phyloP scores from a whole-genome alignment of 2,329 filamentous ascomycete genomes.

The Xylariomycetidae sp. region DNA sequence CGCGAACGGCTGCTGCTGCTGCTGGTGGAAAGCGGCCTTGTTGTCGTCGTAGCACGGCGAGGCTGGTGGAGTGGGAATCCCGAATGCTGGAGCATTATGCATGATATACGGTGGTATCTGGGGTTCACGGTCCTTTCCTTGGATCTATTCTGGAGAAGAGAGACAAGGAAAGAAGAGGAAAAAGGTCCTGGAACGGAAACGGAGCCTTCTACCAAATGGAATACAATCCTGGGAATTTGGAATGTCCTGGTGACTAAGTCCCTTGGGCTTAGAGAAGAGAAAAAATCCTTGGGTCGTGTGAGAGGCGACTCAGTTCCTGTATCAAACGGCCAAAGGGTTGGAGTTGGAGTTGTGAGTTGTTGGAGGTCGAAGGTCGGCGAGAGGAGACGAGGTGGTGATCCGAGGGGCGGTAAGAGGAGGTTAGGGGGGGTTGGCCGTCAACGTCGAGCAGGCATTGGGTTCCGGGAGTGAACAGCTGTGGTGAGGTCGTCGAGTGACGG shows the following conservation, averaged over 20 bases:
- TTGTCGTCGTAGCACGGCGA: conserved; percentile 48
- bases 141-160: conserved; percentile 15
- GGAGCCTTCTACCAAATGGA: conserved; percentile 20
- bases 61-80: conserved; percentile 53
- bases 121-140: conserved; percentile 21
- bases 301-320: too few relatives aligned
- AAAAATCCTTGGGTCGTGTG: too few relatives aligned
- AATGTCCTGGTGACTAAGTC: conserved; percentile 19
- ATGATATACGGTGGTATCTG: conserved; percentile 40
- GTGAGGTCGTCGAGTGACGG: too few relatives aligned
- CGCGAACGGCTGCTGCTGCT: conserved; percentile 32
- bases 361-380: too few relatives aligned
- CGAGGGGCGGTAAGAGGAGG: too few relatives aligned
- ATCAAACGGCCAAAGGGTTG: too few relatives aligned
- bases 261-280: conserved; percentile 26
- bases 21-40: conserved; percentile 38
- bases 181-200: conserved; percentile 24
- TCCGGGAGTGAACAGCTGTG: too few relatives aligned
- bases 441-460: too few relatives aligned
- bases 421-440: too few relatives aligned
- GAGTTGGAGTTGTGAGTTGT: too few relatives aligned
- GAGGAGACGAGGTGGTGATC: too few relatives aligned
- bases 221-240: too few relatives aligned
- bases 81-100: conserved; percentile 52
- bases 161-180: conserved; percentile 26